Evolutionary conservation across 1,139 yeast species (phyloP), one percentile per base, ranked within the genome.

Genomic region (Sugiyamaella xylanicola): DNA sequence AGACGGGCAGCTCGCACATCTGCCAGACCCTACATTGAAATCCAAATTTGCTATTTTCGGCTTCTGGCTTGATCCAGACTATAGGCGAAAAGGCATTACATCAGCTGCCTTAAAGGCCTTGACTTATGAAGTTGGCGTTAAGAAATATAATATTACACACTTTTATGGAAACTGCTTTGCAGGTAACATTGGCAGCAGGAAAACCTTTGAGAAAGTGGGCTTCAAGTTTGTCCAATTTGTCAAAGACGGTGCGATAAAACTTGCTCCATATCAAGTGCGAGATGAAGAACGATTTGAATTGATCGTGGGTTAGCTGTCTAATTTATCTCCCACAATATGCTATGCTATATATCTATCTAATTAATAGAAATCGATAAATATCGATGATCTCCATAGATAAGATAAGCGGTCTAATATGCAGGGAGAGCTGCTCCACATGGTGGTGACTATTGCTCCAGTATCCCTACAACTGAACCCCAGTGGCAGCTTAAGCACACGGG

Each of bases 51-150:
- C 61, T 2, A 27, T 54, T 1, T 55, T 63, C 21, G 66, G 66
- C 11, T 64, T 60, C 54, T 62, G 60, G 59, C 51, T 64, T 13
- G 53, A 48, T 16, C 61, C 66, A 3, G 61, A 52, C 4, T 62
- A 63, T 43, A 53, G 56, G 25, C 55, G 59, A n/a, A 46, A 55
- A 22, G 65, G 66, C 9, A 57, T 64, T 39, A 61, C 59, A 56
- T 41, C 60, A 3, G 45, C 46, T 4, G 63, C 63, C n/a, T 40
- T 64, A 9, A 27, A 44, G 4, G 53, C 56, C 0, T n/a, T 58
- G 27, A 35, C 61, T 4, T 47, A 61, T 5, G 54, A 60, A 35
- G 48, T 64, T n/a, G 65, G 64, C 1, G 43, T 39, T 21, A 46
- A 55, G 22, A 27, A 37, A 9, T 48, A 54, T 29, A 59, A 58